phyloP scores from a whole-genome alignment of 345 rosid species.

The Ceriops decandra region DNA sequence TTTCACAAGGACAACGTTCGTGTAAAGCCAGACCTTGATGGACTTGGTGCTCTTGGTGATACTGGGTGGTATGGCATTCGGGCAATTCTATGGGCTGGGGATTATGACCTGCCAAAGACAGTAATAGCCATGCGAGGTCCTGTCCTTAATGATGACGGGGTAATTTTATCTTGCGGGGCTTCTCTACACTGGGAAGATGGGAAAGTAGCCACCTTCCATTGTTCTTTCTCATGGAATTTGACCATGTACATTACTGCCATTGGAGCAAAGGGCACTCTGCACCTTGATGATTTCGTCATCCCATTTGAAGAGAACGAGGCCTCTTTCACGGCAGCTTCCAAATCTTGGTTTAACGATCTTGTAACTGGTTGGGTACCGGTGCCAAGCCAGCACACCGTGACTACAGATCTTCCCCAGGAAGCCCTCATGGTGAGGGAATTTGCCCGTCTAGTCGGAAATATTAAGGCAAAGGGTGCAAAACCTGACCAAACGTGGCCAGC shows the following conservation, averaged over 20 bases:
- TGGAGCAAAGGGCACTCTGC: conserved; percentile 64
- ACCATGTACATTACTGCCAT: conserved; percentile 66
- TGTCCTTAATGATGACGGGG: conserved; percentile 57
- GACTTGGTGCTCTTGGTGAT: conserved; percentile 83
- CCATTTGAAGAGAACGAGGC: conserved; percentile 61
- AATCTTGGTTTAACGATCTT: conserved; percentile 46
- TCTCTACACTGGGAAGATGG: conserved; percentile 68
- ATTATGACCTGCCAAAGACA: conserved; percentile 60
- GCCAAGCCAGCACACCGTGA: conserved; percentile 46
- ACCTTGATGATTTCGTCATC: conserved; percentile 57
- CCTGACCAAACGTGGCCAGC: conserved; percentile 65
- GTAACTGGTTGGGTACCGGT: conserved; percentile 40
- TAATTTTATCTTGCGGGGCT: conserved; percentile 67
- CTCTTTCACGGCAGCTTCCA: conserved; percentile 39
- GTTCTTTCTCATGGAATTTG: conserved; percentile 70
- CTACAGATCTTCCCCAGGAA: conserved; percentile 65
- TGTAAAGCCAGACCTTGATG: conserved; percentile 83
- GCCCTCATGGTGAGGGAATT: conserved; percentile 76
- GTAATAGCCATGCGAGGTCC: conserved; percentile 48
- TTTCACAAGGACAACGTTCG: conserved; percentile 65
- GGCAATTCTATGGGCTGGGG: conserved; percentile 49
- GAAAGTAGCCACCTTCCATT: conserved; percentile 51
- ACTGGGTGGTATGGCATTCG: conserved; percentile 82
- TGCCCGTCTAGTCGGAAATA: conserved; percentile 48
- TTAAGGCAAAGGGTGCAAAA: conserved; percentile 47